Base-by-base conservation (phyloP, 495 filamentous ascomycete genomes). In the Xylaria flabelliformis region DNA sequence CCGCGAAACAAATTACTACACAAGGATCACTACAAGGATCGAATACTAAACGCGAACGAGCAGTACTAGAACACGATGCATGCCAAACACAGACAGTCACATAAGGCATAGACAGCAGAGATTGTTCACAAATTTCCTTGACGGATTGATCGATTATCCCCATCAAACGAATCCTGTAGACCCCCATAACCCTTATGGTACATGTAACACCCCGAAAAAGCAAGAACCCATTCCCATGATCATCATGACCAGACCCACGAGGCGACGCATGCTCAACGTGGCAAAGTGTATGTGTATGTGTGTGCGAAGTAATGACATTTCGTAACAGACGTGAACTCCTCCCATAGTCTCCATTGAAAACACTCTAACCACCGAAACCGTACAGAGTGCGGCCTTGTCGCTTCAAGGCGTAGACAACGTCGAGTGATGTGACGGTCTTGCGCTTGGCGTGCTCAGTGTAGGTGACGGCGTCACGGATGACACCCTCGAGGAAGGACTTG, bases 401-500 rank as follows among this genome's bases (percentile, higher is more conserved):
- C 90, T 96, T 95, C 76, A 97, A 88, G 50, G 93, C 93, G 80
- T 97, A 97, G 83, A 97, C 94, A 39, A 97, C 94, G 80, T 97
- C 94, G 70, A 97, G 89, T 15, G 93, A 95, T 61, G 94, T 97
- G 84, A 97, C 94, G 50, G 94, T 97, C 93, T 97, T 97, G 83
- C 95, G 93, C 90, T 97, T 97, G 82, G 94, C 93, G 87, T 97
- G 93, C 85, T 97, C 94, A 59, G 93, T 97, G 88, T 97, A 99
- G 79, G 96, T 97, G 88, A 98, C 95, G 73, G 95, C 95, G 75
- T 97, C 95, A 86, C 94, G 94, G 85, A 99, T 99, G 88, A 99
- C 97, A 88, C 95, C 94, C 88, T 99, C 97, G 80, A 99, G 94
- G 94, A 99, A 99, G 87, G 96, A 97, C 93, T 99, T 99, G 80